A percentile compares a stretch with the other conserved stretches of the same genome.
Conservation (phyloP, 768 basidiomycete species). For the Lactifluus volemus region DNA sequence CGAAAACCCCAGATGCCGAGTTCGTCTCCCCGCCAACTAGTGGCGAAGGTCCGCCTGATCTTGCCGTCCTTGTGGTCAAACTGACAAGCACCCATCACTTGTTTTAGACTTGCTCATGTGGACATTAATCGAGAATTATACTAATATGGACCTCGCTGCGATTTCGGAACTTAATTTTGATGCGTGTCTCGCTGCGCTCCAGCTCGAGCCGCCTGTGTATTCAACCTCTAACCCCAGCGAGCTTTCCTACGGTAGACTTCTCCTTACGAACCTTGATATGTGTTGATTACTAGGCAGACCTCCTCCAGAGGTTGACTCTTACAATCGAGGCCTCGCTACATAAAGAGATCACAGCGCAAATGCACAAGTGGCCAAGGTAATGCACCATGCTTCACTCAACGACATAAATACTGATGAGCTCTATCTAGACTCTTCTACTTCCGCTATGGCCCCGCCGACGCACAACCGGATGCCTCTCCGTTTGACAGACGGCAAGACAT, state of each 20-base stretch:
- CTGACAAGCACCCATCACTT: neutral
- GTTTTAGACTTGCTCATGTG: constrained; percentile 40
- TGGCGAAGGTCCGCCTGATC: constrained; percentile 29
- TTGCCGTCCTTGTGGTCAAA: constrained; percentile 1
- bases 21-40: constrained; percentile 24
- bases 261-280: constrained; percentile 1
- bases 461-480: constrained; percentile 25
- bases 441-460: constrained; percentile 40
- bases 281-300: constrained; percentile 31
- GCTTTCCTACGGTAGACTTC: constrained; percentile 25
- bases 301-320: constrained; percentile 36
- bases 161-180: constrained; percentile 49
- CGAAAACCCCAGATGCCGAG: constrained; percentile 11
- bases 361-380: constrained; percentile 32
- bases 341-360: constrained; percentile 24
- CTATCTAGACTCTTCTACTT: constrained; percentile 44
- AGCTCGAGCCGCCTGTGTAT: constrained; percentile 32
- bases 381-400: constrained; percentile 19
- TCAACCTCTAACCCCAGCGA: constrained; percentile 33
- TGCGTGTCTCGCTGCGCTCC: constrained; percentile 39
- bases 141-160: constrained; percentile 59
- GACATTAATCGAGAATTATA: constrained; percentile 56
- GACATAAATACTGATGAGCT: neutral
- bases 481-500: constrained; percentile 28
- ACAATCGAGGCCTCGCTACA: constrained; percentile 34